Evolutionary conservation across 2,329 filamentous ascomycete genomes (phyloP).

Genomic region (Fusarium sp.): DNA sequence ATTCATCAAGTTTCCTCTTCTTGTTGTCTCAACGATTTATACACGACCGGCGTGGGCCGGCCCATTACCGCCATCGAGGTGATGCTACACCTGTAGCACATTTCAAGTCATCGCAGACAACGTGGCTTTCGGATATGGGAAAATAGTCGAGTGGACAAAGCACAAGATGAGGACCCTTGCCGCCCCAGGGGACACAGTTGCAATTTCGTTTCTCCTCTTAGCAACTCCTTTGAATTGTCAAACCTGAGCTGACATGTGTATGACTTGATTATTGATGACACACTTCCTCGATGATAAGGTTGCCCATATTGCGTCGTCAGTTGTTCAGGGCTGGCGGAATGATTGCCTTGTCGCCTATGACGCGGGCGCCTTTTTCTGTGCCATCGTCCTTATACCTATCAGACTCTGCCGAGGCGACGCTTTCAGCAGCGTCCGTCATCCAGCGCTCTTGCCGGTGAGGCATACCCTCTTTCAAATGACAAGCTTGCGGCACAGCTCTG

Average conservation of each 20-base stretch:
- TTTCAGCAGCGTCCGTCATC: constrained; percentile 1
- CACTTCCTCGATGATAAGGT: neutral
- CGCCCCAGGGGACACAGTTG: constrained; percentile 1
- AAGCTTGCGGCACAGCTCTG: constrained; percentile 25
- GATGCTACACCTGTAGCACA: constrained; percentile 15
- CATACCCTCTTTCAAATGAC: neutral
- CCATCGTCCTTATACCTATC: neutral
- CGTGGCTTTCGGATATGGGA: constrained; percentile 1
- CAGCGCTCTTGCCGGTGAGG: constrained; percentile 11
- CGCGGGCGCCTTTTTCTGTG: constrained; percentile 18
- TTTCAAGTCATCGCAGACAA: constrained; percentile 12
- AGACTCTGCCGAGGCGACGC: neutral
- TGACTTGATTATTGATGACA: constrained; percentile 6
- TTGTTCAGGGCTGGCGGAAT: constrained; percentile 23
- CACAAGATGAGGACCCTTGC: constrained; percentile 12
- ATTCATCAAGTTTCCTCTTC: neutral
- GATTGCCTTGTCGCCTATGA: constrained; percentile 2
- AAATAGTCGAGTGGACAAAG: neutral
- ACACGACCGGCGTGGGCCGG: neutral
- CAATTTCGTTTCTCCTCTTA: constrained; percentile 15
- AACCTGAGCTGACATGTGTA: constrained; percentile 23
- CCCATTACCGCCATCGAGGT: neutral
- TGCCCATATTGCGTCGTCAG: neutral
- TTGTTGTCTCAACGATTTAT: neutral
- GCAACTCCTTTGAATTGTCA: neutral